Evolutionary conservation across 164 flowering plant genomes (phyloP), one percentile per base, ranked within the genome.

Genomic region (Aristolochia contorta): DNA sequence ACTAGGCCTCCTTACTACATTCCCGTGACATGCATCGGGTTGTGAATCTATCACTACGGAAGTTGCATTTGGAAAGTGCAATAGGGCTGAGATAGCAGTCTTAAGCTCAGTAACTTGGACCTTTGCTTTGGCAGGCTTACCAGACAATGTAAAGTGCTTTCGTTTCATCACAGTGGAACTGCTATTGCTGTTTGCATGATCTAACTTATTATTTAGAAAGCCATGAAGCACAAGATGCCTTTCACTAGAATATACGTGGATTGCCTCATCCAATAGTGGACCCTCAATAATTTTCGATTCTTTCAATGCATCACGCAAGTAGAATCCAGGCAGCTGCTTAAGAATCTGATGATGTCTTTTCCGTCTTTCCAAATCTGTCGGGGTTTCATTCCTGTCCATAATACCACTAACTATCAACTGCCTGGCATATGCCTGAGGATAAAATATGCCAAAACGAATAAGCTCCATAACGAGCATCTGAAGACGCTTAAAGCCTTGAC

Each of bases 401-500:
- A 84, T 73, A 49, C 97, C 97, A 75, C 99, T 89, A 54, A 91
- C 83, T 52, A 94, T 79, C 45, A 94, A 75, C 82, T 94, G 96
- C 77, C 99, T 84, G 24, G 77, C 89, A 80, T 94, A 94, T 19
- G 84, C 85, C 68, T 72, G 90, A 32, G 99, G 99, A 58, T 77
- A 80, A 66, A 94, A 94, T 32, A 94, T 84, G 22, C 97, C 92
- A 60, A 83, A 75, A 30, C 78, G 78, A 51, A 81, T 78, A 19
- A 94, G 88, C 66, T 91, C 99, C 63, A 79, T 69, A 47, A 91
- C 63, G 24, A 94, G 83, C 27, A 87, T 71, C 59, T 85, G 87
- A 66, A 87, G 68, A 21, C 91, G 84, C 75, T 85, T 79, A 47
- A 72, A 72, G 58, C 96, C 92, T 74, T 82, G 92, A 54, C 89